Percentiles rank a stretch among this genome's conserved stretches.
phyloP scores from a whole-genome alignment of 2,329 filamentous ascomycete genomes.

The Myotisia sp. region DNA sequence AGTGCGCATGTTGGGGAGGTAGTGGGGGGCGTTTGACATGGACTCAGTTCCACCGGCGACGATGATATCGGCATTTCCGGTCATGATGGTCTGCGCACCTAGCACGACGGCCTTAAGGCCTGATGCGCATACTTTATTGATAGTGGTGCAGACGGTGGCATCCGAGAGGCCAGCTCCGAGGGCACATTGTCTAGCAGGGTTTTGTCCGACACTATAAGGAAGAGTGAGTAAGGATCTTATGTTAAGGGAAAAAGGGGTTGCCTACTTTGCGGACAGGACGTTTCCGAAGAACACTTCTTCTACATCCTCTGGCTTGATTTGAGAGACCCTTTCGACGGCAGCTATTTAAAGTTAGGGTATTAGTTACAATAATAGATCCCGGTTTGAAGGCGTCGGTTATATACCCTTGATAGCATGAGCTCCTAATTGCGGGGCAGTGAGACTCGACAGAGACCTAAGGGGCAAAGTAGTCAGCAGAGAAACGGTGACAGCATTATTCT shows the following conservation, averaged over 20 bases:
- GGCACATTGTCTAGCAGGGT: constrained; percentile 87
- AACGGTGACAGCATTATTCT: background rate
- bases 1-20: constrained; percentile 71
- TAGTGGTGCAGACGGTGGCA: constrained; percentile 69
- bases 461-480: background rate
- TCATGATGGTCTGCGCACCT: constrained; percentile 93
- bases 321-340: constrained; percentile 71
- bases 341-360: too few species aligned
- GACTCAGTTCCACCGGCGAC: constrained; percentile 92
- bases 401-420: constrained; percentile 83
- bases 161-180: constrained; percentile 74
- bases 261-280: constrained; percentile 85
- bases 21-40: constrained; percentile 97
- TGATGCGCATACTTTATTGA: constrained; percentile 99
- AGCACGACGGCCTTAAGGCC: constrained; percentile 88
- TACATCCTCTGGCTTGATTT: constrained; percentile 76
- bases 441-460: constrained; percentile 67
- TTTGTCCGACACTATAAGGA: constrained; percentile 66
- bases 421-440: constrained; percentile 75
- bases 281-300: constrained; percentile 98
- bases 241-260: constrained; percentile 5
- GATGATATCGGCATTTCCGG: constrained; percentile 80
- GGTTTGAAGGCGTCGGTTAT: constrained; percentile 12
- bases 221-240: constrained; percentile 2
- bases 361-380: constrained; percentile 1